These are phyloP conservation scores for Nidularia sp. DNA, from an alignment of 768 basidiomycete genomes.

Conservation along the genomic window DNA sequence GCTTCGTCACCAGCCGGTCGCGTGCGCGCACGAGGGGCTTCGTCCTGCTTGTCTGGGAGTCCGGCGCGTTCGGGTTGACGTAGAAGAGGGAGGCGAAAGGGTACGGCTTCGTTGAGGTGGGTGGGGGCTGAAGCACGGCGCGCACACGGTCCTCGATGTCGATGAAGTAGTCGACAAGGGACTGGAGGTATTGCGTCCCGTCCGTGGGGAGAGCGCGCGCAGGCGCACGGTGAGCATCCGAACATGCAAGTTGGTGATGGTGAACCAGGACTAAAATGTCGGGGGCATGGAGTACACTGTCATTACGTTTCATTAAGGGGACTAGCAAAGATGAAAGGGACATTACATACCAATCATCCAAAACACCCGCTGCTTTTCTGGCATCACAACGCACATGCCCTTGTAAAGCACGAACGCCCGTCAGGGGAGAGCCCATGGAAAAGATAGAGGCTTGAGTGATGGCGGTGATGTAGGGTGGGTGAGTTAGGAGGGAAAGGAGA, in stretches of 20 bases:
- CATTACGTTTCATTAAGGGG: background rate
- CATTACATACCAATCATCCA: conserved; percentile 57
- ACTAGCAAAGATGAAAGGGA: background rate
- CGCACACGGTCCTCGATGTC: conserved; percentile 91
- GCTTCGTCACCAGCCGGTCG: conserved; percentile 74
- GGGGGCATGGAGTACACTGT: conserved; percentile 82
- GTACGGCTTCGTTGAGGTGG: conserved; percentile 36
- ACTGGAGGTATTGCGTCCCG: conserved; percentile 71
- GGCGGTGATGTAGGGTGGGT: too few relatives aligned
- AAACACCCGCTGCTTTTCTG: conserved; percentile 59
- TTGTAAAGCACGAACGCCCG: conserved; percentile 59
- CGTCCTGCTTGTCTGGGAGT: conserved; percentile 13
- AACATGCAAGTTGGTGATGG: conserved; percentile 86
- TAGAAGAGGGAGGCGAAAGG: conserved; percentile 43
- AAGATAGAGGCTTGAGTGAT: too few relatives aligned
- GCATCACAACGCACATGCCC: conserved; percentile 46
- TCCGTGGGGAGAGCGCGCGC: conserved; percentile 72
- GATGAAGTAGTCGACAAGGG: conserved; percentile 87
- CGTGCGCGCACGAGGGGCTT: conserved; percentile 42
- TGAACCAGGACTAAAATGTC: conserved; percentile 98
- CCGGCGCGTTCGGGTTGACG: conserved; percentile 37
- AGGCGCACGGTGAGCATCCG: conserved; percentile 89
- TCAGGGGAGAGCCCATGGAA: conserved; percentile 14
- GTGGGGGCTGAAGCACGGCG: conserved; percentile 62
- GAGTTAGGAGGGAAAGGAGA: too few relatives aligned